Evolutionary conservation across 495 filamentous ascomycete genomes (phyloP).

Genomic region (Annulohypoxylon nitens): DNA sequence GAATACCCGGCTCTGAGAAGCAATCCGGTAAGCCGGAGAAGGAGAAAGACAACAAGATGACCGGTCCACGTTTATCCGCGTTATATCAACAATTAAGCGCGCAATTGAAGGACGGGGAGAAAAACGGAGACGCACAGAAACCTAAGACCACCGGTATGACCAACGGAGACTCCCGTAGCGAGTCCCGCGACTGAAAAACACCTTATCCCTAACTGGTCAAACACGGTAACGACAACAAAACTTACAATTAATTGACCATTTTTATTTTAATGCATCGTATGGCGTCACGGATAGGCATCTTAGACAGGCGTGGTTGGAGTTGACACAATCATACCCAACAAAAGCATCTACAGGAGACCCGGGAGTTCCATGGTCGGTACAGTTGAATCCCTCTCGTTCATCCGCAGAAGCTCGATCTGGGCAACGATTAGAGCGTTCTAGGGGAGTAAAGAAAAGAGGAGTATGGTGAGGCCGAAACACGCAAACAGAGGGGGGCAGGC

Average conservation of each 20-base stretch:
- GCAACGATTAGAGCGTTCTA: slow-evolving; percentile 19
- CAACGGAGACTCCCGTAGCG: slow-evolving; percentile 45
- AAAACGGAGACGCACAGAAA: slow-evolving; percentile 43
- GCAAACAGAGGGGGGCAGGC: background rate
- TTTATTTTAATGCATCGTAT: slow-evolving; percentile 49
- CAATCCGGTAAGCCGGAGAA: slow-evolving; percentile 46
- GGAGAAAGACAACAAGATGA: slow-evolving; percentile 47
- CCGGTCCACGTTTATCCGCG: slow-evolving; percentile 49
- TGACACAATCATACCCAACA: slow-evolving; percentile 52
- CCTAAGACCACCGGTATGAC: slow-evolving; percentile 41
- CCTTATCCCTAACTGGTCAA: slow-evolving; percentile 5
- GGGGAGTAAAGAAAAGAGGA: slow-evolving; percentile 11
- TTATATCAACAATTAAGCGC: slow-evolving; percentile 50
- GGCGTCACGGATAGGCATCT: slow-evolving; percentile 51
- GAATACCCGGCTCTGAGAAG: slow-evolving; percentile 52
- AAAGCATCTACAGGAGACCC: slow-evolving; percentile 52
- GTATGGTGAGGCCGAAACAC: background rate
- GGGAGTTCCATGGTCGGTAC: slow-evolving; percentile 49
- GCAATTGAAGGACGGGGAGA: slow-evolving; percentile 49
- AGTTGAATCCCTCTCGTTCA: slow-evolving; percentile 41
- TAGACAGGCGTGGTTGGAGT: slow-evolving; percentile 51
- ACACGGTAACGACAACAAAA: background rate
- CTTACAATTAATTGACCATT: slow-evolving; percentile 15
- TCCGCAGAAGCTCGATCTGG: slow-evolving; percentile 25
- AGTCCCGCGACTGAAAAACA: slow-evolving; percentile 29